Evolutionary conservation across 768 basidiomycete genomes (phyloP).

Genomic region (Naganishia vaughanmartiniae): DNA sequence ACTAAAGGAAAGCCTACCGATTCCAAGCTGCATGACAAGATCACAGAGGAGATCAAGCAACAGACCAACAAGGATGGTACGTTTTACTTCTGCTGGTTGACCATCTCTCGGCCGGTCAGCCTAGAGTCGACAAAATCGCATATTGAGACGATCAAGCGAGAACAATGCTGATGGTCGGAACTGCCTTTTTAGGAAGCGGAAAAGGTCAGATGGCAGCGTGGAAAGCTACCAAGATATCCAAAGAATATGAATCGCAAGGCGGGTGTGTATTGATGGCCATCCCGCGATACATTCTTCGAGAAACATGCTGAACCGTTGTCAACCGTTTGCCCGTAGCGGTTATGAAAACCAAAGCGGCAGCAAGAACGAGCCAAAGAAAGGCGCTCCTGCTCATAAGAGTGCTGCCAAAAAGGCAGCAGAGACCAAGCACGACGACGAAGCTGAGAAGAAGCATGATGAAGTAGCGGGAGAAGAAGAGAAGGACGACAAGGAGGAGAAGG

Average conservation of each 20-base stretch:
- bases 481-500: slow-evolving; percentile 11
- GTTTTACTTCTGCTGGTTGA: background rate
- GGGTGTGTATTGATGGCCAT: slow-evolving; percentile 6
- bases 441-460: slow-evolving; percentile 14
- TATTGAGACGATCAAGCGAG: background rate
- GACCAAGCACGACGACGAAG: slow-evolving; percentile 33
- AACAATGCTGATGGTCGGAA: background rate
- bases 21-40: slow-evolving; percentile 46
- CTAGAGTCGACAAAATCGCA: too few relatives aligned
- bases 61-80: slow-evolving; percentile 48
- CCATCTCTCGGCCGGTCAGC: background rate
- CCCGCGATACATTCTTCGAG: background rate
- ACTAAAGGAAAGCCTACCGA: slow-evolving; percentile 51
- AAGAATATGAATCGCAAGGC: slow-evolving; percentile 49
- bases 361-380: slow-evolving; percentile 50
- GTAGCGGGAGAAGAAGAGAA: background rate
- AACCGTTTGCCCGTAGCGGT: slow-evolving; percentile 23
- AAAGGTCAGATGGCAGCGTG: slow-evolving; percentile 49
- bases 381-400: slow-evolving; percentile 42
- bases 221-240: slow-evolving; percentile 48
- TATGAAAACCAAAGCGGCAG: slow-evolving; percentile 49
- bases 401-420: slow-evolving; percentile 25
- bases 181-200: slow-evolving; percentile 36
- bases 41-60: slow-evolving; percentile 48
- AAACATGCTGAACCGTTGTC: background rate